A percentile compares a stretch with the other conserved stretches of the same genome.
These are phyloP conservation scores for Pythium phragmiticola DNA, from an alignment of 352 stramenopile genomes.

Conservation along the genomic window DNA sequence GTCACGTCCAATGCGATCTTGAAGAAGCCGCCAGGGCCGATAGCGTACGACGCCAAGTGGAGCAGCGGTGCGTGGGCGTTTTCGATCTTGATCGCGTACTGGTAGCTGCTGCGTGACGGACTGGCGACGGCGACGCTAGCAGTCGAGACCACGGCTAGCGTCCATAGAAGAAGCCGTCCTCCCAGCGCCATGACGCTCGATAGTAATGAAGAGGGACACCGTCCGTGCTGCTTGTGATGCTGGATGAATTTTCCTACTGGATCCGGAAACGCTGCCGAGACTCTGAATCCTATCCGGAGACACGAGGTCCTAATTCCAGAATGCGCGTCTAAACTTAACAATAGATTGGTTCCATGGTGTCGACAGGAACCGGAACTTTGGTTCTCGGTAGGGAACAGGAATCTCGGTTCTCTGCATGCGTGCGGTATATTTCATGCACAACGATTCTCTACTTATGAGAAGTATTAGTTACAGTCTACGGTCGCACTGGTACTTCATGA, in stretches of 20 bases:
- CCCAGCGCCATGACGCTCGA: background rate
- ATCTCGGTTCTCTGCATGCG: too few species aligned
- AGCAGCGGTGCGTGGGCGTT: slow-evolving; percentile 17
- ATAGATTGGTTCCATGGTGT: too few species aligned
- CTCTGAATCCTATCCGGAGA: slow-evolving; percentile 7
- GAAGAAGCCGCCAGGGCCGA: slow-evolving; percentile 40
- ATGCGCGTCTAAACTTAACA: too few species aligned
- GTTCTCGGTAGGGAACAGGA: too few species aligned
- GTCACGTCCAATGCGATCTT: slow-evolving; percentile 43
- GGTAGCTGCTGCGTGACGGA: slow-evolving; percentile 3
- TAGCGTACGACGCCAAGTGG: slow-evolving; percentile 37
- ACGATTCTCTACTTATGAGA: background rate
- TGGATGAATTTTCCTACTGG: too few species aligned
- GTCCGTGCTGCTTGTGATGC: too few species aligned
- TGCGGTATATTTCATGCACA: slow-evolving; percentile 1
- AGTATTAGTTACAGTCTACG: slow-evolving; percentile 20
- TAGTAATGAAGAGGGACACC: background rate
- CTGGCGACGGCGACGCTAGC: background rate
- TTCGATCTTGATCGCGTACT: slow-evolving; percentile 24
- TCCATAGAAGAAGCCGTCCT: background rate
- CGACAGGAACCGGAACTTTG: too few species aligned
- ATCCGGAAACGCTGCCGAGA: background rate
- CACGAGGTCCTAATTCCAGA: background rate
- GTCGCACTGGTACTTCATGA: background rate
- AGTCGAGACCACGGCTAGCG: background rate